phyloP scores from a whole-genome alignment of 2,329 filamentous ascomycete species.

The Epichloe brachyelytri region DNA sequence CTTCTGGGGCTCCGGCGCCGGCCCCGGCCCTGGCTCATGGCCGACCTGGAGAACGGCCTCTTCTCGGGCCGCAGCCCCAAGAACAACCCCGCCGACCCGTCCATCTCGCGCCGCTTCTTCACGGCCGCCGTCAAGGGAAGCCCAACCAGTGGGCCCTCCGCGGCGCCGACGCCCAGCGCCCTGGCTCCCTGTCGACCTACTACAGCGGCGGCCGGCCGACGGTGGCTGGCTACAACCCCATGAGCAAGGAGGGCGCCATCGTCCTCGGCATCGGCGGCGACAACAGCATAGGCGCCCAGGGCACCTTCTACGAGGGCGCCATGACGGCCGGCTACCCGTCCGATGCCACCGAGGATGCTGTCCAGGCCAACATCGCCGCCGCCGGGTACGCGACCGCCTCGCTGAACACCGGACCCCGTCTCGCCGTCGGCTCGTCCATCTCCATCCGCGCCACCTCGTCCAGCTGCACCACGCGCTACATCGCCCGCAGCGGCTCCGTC shows the following conservation, averaged over 20 bases:
- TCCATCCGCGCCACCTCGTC: slow-evolving; percentile 43
- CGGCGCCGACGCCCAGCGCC: slow-evolving; percentile 38
- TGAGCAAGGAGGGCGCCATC: slow-evolving; percentile 53
- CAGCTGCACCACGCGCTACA: slow-evolving; percentile 39
- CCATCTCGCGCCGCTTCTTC: slow-evolving; percentile 41
- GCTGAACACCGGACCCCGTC: slow-evolving; percentile 31
- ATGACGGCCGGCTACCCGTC: slow-evolving; percentile 51
- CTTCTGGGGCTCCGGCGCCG: slow-evolving; percentile 42
- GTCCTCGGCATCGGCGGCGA: slow-evolving; percentile 61
- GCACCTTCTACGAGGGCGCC: slow-evolving; percentile 53
- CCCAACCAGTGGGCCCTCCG: slow-evolving; percentile 46
- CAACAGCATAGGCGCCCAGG: slow-evolving; percentile 45
- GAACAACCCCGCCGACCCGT: slow-evolving; percentile 38
- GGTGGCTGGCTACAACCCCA: slow-evolving; percentile 34
- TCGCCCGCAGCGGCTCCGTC: slow-evolving; percentile 36
- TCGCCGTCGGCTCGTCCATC: slow-evolving; percentile 35
- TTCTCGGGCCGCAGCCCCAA: slow-evolving; percentile 39
- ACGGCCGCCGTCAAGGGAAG: slow-evolving; percentile 42
- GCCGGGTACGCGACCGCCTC: slow-evolving; percentile 14
- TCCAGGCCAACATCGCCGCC: slow-evolving; percentile 44
- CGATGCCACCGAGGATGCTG: slow-evolving; percentile 42
- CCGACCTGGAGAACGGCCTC: slow-evolving; percentile 53
- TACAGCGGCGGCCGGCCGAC: slow-evolving; percentile 43
- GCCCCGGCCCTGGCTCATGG: slow-evolving; percentile 54
- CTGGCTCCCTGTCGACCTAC: slow-evolving; percentile 42